phyloP scores from a whole-genome alignment of 345 rosid species.

The Euphorbia tirucalli region DNA sequence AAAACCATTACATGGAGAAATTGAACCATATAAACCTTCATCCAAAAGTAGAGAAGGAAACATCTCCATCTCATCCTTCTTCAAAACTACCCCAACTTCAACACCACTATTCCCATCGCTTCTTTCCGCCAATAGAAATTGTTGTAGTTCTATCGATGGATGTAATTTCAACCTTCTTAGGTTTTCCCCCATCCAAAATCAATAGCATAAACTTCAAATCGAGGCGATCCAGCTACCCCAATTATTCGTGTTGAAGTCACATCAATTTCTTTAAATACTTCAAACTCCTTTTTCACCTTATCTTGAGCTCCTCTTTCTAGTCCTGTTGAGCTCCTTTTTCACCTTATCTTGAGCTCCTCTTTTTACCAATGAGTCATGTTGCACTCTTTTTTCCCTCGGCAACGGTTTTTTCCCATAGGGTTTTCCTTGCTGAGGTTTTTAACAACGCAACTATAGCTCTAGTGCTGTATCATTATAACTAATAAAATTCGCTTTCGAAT shows the following conservation, averaged over 20 bases:
- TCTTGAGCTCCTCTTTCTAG: not conserved
- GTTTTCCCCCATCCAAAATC: slow-evolving; percentile 2
- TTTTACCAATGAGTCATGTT: too few relatives aligned
- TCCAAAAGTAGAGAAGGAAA: not conserved
- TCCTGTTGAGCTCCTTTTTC: not conserved
- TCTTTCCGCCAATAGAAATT: not conserved
- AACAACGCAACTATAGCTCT: too few relatives aligned
- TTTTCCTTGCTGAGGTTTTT: too few relatives aligned
- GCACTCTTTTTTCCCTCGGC: too few relatives aligned
- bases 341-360: not conserved
- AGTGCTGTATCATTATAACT: too few relatives aligned
- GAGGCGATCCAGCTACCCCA: not conserved
- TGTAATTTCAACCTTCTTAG: not conserved
- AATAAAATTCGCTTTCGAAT: too few relatives aligned
- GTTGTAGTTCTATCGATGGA: not conserved
- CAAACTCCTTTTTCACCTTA: not conserved
- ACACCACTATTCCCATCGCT: not conserved
- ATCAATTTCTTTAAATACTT: not conserved
- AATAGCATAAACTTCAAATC: not conserved
- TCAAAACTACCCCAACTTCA: not conserved
- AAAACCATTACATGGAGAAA: too few relatives aligned
- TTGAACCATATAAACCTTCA: too few relatives aligned
- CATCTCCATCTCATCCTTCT: not conserved
- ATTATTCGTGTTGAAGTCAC: not conserved
- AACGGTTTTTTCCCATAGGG: too few relatives aligned